Conservation (phyloP, 106 monocot species). For the Acanthochlamys bracteata region DNA sequence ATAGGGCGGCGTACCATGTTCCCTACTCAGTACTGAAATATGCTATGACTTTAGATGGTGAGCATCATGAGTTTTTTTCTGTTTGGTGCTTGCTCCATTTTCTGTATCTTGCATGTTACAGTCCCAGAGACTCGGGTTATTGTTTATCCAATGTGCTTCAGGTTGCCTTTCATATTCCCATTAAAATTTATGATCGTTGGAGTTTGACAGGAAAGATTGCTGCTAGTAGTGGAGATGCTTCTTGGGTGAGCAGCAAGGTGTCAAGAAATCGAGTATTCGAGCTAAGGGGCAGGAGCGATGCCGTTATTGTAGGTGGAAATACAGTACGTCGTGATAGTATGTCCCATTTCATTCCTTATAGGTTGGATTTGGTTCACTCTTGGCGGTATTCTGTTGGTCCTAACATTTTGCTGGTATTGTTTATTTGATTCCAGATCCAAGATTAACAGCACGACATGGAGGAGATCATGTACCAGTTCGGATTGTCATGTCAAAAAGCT, state of each 20-base stretch:
- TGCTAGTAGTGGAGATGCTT: slow-evolving; percentile 93
- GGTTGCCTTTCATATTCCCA: neutral
- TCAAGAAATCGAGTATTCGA: slow-evolving; percentile 84
- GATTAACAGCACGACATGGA: slow-evolving; percentile 82
- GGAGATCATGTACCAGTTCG: slow-evolving; percentile 70
- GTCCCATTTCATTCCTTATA: slow-evolving; percentile 1
- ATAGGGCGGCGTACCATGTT: slow-evolving; percentile 66
- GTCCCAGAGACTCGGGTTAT: neutral
- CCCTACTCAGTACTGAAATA: slow-evolving; percentile 97
- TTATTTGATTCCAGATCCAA: slow-evolving; percentile 60
- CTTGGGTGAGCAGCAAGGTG: slow-evolving; percentile 85
- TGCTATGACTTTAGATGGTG: slow-evolving; percentile 99
- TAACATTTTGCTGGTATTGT: neutral
- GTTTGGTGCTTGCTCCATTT: no score
- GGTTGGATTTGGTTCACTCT: neutral
- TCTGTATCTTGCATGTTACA: neutral
- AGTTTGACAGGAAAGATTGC: slow-evolving; percentile 84
- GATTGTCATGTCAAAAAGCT: slow-evolving; percentile 80
- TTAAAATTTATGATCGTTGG: neutral
- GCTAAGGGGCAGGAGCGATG: slow-evolving; percentile 93
- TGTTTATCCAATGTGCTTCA: neutral
- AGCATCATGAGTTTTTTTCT: slow-evolving; percentile 11
- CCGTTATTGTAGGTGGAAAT: slow-evolving; percentile 92
- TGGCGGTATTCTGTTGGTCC: neutral
- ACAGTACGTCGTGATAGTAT: slow-evolving; percentile 95